Base-by-base conservation (phyloP, 2,329 filamentous ascomycete species). In the Phialophora macrospora region DNA sequence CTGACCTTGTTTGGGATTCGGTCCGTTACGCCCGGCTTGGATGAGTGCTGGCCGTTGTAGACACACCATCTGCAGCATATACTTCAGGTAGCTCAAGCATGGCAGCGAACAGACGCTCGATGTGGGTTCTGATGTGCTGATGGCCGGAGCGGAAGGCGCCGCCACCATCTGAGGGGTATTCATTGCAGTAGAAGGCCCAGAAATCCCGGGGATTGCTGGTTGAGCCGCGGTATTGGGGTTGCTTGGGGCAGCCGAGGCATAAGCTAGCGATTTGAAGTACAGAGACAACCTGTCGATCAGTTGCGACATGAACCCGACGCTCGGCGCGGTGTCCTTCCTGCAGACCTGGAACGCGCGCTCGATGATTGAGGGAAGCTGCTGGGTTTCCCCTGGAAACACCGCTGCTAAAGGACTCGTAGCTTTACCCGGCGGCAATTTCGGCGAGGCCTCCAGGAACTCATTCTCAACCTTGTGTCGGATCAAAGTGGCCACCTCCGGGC, bases 401-500 rank as follows among this genome's bases (percentile, higher is more conserved):
- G 59, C 62, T 41, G 57, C 20, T 34, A 62, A 32, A 41, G 46
- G 68, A 51, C 46, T 72, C 9, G 59, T 64, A 34, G 17, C 64
- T 62, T 64, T 68, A 58, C 46, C 67, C 4, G 30, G 8, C 34
- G 57, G 61, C 28, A 65, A 58, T 55, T 63, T 68, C 2, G 65
- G 68, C 20, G 65, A 67, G 67, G 61, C 79, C 65, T 32, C 77
- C 73, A 63, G 79, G 74, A 70, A 81, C 75, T 61, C 75, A 73
- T 62, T 74, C 76, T 73, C 81, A 75, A 28, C 78, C 77, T 69
- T 76, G 73, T 74, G 79, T 76, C 59, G 79, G 74, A 67, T 79
- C 76, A 74, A 80, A 59, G 54, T 55, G 17, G 60, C 55, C 73
- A 73, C 55, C 58, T 67, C 68, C 20, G 55, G 2, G 0, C 62